A percentile compares a stretch with the other conserved stretches of the same genome.
phyloP scores from a whole-genome alignment of 768 basidiomycete species.

The Pisolithus microcarpus region DNA sequence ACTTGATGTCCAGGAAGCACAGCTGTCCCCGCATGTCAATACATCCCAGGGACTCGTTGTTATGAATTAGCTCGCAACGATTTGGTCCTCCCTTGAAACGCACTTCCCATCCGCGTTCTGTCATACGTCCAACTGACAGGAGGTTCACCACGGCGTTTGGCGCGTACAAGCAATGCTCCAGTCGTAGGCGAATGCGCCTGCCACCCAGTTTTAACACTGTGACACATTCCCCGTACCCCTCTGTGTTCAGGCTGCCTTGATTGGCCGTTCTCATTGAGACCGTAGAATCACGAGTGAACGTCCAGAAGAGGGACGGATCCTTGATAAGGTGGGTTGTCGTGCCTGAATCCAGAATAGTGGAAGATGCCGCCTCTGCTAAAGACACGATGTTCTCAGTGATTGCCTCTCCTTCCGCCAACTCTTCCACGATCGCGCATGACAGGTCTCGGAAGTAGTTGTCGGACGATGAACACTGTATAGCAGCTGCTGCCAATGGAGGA shows the following conservation, averaged over 20 bases:
- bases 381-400: no score
- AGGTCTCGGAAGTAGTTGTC: no score
- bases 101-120: neutral
- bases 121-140: neutral
- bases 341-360: no score
- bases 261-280: neutral
- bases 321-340: no score
- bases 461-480: no score
- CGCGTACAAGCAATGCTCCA: neutral
- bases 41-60: neutral
- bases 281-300: no score
- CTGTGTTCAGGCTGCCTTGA: neutral
- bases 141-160: neutral
- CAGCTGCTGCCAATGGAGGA: no score
- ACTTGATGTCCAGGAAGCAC: neutral
- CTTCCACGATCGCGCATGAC: no score
- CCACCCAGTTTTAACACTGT: neutral
- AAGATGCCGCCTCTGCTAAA: no score
- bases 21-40: neutral
- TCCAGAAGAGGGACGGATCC: no score
- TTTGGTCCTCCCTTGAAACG: neutral
- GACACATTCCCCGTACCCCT: neutral
- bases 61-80: neutral
- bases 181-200: neutral
- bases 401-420: no score